Percentiles rank a stretch among this genome's conserved stretches.
phyloP scores from a whole-genome alignment of 2,329 filamentous ascomycete species.

The Aspergillus tubingensis region DNA sequence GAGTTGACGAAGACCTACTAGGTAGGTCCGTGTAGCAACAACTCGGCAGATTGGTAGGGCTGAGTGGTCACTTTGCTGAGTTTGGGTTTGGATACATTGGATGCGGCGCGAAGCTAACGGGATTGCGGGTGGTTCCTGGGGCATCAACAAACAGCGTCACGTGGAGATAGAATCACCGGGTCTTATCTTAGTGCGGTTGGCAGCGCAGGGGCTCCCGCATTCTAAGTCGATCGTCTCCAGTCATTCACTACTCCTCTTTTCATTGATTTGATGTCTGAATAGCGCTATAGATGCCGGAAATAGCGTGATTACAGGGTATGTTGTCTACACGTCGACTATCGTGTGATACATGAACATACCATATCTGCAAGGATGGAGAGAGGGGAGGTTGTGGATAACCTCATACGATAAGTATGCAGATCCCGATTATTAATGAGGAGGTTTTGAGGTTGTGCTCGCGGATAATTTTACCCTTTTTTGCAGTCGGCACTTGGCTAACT shows the following conservation, averaged over 20 bases:
- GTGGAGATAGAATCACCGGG: conserved; percentile 3
- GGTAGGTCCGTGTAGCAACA: neutral
- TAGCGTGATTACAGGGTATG: too few species aligned
- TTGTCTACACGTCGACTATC: neutral
- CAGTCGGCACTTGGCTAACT: neutral
- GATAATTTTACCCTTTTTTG: neutral
- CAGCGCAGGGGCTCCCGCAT: neutral
- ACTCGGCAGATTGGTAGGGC: neutral
- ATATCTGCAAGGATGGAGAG: neutral
- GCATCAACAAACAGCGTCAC: conserved; percentile 3
- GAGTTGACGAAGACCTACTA: neutral
- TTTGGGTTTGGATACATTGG: neutral
- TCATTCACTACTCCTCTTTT: neutral
- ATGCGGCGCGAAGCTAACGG: neutral
- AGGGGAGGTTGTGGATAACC: neutral
- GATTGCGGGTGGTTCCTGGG: conserved; percentile 2
- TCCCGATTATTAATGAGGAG: neutral
- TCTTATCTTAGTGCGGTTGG: neutral
- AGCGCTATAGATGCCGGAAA: too few species aligned
- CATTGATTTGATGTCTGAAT: too few species aligned
- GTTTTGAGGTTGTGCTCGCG: neutral
- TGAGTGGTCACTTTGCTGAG: neutral
- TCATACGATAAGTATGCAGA: neutral
- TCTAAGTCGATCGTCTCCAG: neutral
- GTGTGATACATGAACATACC: neutral